phyloP scores from a whole-genome alignment of 768 basidiomycete species.

The Boletus patriciae region DNA sequence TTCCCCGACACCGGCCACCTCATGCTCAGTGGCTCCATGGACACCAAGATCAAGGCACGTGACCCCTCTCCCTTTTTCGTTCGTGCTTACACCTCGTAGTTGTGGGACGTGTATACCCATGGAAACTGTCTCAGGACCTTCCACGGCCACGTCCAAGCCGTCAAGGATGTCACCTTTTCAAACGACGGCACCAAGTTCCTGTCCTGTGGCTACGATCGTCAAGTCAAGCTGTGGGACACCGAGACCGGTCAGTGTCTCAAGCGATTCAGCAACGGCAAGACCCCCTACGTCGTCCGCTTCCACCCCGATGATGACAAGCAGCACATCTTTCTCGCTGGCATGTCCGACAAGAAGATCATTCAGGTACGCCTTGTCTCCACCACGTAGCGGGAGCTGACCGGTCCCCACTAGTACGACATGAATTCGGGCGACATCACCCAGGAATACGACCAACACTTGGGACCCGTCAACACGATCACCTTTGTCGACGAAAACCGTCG shows the following conservation, averaged over 20 bases:
- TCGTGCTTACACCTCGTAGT: slow-evolving; percentile 43
- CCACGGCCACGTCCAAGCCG: slow-evolving; percentile 94
- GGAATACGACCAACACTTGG: slow-evolving; percentile 98
- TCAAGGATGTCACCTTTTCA: slow-evolving; percentile 95
- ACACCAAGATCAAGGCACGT: slow-evolving; percentile 93
- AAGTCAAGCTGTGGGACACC: slow-evolving; percentile 99
- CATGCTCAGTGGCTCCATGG: slow-evolving; percentile 93
- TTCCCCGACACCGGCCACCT: slow-evolving; percentile 95
- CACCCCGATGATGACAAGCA: slow-evolving; percentile 97
- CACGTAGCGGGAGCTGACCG: not conserved
- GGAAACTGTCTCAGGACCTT: slow-evolving; percentile 97
- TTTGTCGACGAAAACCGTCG: slow-evolving; percentile 98
- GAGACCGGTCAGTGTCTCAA: slow-evolving; percentile 98
- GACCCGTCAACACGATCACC: slow-evolving; percentile 97
- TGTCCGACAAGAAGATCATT: slow-evolving; percentile 99
- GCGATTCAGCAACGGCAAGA: slow-evolving; percentile 96
- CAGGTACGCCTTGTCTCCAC: slow-evolving; percentile 56
- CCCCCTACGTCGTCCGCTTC: slow-evolving; percentile 92
- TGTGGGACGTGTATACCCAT: slow-evolving; percentile 98
- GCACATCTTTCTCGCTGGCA: slow-evolving; percentile 93
- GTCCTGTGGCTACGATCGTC: slow-evolving; percentile 92
- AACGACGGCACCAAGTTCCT: slow-evolving; percentile 90
- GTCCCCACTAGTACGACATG: slow-evolving; percentile 77
- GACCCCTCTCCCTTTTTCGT: not conserved
- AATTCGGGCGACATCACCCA: slow-evolving; percentile 94